A percentile compares a stretch with the other conserved stretches of the same genome.
Evolutionary conservation across 352 stramenopile species (phyloP).

Genomic region (Globisporangium recalcitrans): DNA sequence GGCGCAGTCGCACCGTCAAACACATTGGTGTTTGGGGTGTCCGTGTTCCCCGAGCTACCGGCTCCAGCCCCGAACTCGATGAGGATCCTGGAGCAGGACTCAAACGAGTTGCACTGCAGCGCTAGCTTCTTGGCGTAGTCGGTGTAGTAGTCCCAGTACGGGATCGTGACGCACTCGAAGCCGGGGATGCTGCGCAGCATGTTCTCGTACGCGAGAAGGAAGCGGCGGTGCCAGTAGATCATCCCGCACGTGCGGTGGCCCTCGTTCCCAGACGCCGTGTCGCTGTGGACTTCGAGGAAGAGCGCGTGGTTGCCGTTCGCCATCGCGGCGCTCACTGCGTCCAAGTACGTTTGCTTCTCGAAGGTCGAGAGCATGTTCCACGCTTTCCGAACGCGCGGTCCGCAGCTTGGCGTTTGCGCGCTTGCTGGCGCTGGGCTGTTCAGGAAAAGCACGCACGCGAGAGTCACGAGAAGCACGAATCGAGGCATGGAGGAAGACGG

Average conservation of each 20-base stretch:
- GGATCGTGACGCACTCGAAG: conserved; percentile 66
- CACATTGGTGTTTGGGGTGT: conserved; percentile 16
- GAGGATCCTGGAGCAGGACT: conserved; percentile 35
- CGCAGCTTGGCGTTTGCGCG: conserved; percentile 25
- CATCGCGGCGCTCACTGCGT: conserved; percentile 57
- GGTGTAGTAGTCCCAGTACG: conserved; percentile 77
- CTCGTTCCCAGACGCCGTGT: conserved; percentile 32
- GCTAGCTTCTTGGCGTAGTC: conserved; percentile 33
- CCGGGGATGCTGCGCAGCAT: conserved; percentile 63
- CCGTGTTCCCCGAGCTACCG: conserved; percentile 5
- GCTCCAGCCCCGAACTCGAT: conserved; percentile 25
- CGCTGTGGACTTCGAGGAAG: conserved; percentile 53
- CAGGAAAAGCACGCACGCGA: conserved; percentile 21
- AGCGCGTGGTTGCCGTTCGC: conserved; percentile 38
- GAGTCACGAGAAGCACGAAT: neutral
- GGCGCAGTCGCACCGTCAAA: conserved; percentile 27
- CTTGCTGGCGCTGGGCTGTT: neutral
- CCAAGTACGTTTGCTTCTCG: conserved; percentile 64
- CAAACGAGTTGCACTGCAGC: conserved; percentile 24
- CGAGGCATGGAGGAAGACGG: neutral
- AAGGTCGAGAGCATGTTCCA: conserved; percentile 35
- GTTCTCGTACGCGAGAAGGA: conserved; percentile 65
- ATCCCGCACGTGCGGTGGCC: conserved; percentile 45
- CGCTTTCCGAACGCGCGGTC: conserved; percentile 39
- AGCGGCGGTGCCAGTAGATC: conserved; percentile 69